Evolutionary conservation across 371 early-diverging fungal genomes (phyloP).

Genomic region (Mortierella sp.): DNA sequence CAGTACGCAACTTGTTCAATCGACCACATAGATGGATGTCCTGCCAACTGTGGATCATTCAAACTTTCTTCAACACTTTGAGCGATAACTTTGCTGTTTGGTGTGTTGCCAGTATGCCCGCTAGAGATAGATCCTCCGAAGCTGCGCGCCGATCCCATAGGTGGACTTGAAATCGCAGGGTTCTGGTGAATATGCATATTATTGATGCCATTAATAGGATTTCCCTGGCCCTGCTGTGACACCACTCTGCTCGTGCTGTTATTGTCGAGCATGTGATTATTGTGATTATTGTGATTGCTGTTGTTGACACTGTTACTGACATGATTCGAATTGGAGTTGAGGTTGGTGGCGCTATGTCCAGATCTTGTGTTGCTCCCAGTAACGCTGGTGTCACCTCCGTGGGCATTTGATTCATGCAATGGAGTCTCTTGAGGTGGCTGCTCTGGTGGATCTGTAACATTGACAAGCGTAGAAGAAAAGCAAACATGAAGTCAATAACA

Average conservation of each 20-base stretch:
- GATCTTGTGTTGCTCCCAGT: constrained; percentile 1
- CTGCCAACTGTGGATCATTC: constrained; percentile 42
- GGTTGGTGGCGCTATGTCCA: not conserved
- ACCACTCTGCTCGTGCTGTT: constrained; percentile 9
- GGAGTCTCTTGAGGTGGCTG: constrained; percentile 8
- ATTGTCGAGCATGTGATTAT: constrained; percentile 1
- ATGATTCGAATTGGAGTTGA: constrained; percentile 1
- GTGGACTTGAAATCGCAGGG: constrained; percentile 30
- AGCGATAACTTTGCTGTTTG: constrained; percentile 32
- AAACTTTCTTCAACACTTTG: constrained; percentile 51
- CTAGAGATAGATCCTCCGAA: constrained; percentile 19
- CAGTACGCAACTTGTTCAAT: constrained; percentile 72
- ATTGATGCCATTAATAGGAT: constrained; percentile 16
- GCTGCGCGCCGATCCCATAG: constrained; percentile 27
- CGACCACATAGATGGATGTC: constrained; percentile 65
- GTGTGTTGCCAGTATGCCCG: not conserved
- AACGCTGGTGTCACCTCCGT: constrained; percentile 8
- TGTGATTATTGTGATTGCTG: not conserved
- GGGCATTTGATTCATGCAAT: constrained; percentile 11
- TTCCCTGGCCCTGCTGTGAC: constrained; percentile 19
- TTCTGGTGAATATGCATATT: constrained; percentile 50
- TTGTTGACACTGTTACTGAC: not conserved
- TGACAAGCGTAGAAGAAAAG: not conserved
- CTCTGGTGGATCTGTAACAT: constrained; percentile 34
- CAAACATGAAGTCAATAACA: not conserved